phyloP scores from a whole-genome alignment of 2,329 filamentous ascomycete species.

The Ceratocystis papillata region DNA sequence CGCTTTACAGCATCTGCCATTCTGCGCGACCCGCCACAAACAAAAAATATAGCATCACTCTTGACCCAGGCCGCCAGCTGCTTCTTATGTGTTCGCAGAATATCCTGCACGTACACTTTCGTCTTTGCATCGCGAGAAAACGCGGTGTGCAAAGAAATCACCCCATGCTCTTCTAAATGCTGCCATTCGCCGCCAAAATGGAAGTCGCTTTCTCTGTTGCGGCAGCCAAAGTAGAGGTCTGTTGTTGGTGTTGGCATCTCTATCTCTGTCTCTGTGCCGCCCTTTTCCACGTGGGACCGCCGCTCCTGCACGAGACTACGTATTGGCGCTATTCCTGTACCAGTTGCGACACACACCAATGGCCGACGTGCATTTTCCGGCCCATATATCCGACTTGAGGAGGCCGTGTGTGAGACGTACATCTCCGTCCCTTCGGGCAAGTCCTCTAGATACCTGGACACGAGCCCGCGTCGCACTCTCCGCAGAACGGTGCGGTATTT shows the following conservation, averaged over 20 bases:
- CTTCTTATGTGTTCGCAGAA: conserved; percentile 31
- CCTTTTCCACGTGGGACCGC: conserved; percentile 30
- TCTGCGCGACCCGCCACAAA: conserved; percentile 48
- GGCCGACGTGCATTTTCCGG: conserved; percentile 41
- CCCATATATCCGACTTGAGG: conserved; percentile 44
- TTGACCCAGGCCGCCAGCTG: conserved; percentile 32
- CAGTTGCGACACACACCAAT: conserved; percentile 68
- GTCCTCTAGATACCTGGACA: conserved; percentile 70
- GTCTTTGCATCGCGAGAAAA: conserved; percentile 39
- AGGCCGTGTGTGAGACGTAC: conserved; percentile 19
- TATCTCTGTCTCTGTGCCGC: conserved; percentile 18
- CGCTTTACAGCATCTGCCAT: conserved; percentile 47
- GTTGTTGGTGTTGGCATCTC: conserved; percentile 24
- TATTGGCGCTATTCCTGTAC: conserved; percentile 79
- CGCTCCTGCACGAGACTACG: conserved; percentile 72
- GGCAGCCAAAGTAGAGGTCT: conserved; percentile 74
- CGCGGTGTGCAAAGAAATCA: conserved; percentile 35
- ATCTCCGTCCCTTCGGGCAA: conserved; percentile 40
- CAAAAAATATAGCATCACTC: conserved; percentile 38
- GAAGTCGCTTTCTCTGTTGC: conserved; percentile 63
- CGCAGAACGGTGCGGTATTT: conserved; percentile 84
- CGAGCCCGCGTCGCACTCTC: conserved; percentile 74
- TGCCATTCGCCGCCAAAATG: conserved; percentile 73
- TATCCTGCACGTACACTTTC: conserved; percentile 39
- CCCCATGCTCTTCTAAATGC: conserved; percentile 24